A percentile compares a stretch with the other conserved stretches of the same genome.
Conservation (phyloP, 768 basidiomycete species). For the Termitomyces sp. region DNA sequence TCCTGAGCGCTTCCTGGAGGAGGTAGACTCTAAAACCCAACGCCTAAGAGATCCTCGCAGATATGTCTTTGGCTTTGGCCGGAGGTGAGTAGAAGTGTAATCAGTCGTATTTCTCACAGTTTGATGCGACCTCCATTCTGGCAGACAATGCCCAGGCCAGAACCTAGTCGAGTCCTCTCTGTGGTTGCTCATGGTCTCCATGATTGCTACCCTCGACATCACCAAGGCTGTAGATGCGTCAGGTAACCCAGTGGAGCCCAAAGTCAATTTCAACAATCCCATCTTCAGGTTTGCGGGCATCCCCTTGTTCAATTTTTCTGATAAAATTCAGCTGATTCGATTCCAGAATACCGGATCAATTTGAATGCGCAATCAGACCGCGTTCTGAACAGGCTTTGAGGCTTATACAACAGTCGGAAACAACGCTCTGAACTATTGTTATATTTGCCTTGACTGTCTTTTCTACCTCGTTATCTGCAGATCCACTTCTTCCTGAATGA, state of each 20-base stretch:
- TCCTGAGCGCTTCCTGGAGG: slow-evolving; percentile 46
- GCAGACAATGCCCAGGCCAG: slow-evolving; percentile 56
- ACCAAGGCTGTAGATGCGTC: slow-evolving; percentile 41
- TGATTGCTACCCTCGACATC: slow-evolving; percentile 55
- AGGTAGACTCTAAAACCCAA: slow-evolving; percentile 20
- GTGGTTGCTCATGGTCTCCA: slow-evolving; percentile 51
- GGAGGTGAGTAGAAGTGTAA: slow-evolving; percentile 23
- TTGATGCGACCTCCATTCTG: background rate
- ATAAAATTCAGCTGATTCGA: slow-evolving; percentile 1
- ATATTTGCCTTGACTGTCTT: background rate
- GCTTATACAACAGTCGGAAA: slow-evolving; percentile 30
- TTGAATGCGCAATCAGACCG: slow-evolving; percentile 44
- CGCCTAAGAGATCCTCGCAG: slow-evolving; percentile 24
- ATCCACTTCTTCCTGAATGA: background rate
- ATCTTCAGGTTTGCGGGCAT: slow-evolving; percentile 49
- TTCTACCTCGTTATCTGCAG: background rate
- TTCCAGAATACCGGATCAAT: slow-evolving; percentile 39
- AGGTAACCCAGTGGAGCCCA: slow-evolving; percentile 42
- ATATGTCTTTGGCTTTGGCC: slow-evolving; percentile 36
- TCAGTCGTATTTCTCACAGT: background rate
- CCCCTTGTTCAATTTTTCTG: background rate
- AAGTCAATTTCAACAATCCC: slow-evolving; percentile 49
- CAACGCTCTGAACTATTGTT: slow-evolving; percentile 8
- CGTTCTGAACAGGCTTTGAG: slow-evolving; percentile 38
- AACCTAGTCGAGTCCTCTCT: slow-evolving; percentile 58